Evolutionary conservation across 2,329 filamentous ascomycete genomes (phyloP).

Genomic region (Penicillium sp.): DNA sequence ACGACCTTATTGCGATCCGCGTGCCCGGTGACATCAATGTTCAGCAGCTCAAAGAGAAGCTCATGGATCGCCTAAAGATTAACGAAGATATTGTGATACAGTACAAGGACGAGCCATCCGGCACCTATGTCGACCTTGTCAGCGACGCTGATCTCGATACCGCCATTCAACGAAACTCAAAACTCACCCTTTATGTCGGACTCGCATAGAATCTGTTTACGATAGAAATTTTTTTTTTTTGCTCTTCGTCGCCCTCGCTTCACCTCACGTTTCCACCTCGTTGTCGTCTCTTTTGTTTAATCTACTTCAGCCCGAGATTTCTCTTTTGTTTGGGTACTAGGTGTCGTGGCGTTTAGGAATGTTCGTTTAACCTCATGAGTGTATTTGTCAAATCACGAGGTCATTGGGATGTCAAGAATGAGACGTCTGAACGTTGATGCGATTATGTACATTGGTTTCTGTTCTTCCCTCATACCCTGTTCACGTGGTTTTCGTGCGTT

Average conservation of each 20-base stretch:
- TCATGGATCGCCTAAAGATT: constrained; percentile 82
- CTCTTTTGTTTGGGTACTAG: constrained; percentile 18
- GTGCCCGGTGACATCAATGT: constrained; percentile 82
- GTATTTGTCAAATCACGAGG: constrained; percentile 28
- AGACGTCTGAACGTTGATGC: constrained; percentile 37
- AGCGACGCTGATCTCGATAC: constrained; percentile 81
- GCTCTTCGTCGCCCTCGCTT: constrained; percentile 2
- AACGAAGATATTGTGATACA: constrained; percentile 76
- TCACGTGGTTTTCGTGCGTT: constrained; percentile 22
- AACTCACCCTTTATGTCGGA: constrained; percentile 75
- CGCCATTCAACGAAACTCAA: constrained; percentile 83
- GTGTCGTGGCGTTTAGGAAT: constrained; percentile 27
- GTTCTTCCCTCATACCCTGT: constrained; percentile 26
- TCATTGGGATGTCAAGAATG: constrained; percentile 39
- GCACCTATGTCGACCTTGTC: constrained; percentile 73
- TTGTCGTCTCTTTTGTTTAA: constrained; percentile 17
- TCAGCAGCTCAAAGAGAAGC: constrained; percentile 78
- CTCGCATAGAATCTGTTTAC: constrained; percentile 31
- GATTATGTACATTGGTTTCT: constrained; percentile 35
- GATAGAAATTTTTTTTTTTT: constrained; percentile 18
- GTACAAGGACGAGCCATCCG: constrained; percentile 83
- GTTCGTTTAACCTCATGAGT: constrained; percentile 31
- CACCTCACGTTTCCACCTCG: constrained; percentile 12
- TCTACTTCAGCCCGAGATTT: constrained; percentile 8
- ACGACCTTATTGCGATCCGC: constrained; percentile 88